A percentile compares a stretch with the other conserved stretches of the same genome.
Evolutionary conservation across 148 eudicot genomes (phyloP).

Genomic region (Cornus controversa): DNA sequence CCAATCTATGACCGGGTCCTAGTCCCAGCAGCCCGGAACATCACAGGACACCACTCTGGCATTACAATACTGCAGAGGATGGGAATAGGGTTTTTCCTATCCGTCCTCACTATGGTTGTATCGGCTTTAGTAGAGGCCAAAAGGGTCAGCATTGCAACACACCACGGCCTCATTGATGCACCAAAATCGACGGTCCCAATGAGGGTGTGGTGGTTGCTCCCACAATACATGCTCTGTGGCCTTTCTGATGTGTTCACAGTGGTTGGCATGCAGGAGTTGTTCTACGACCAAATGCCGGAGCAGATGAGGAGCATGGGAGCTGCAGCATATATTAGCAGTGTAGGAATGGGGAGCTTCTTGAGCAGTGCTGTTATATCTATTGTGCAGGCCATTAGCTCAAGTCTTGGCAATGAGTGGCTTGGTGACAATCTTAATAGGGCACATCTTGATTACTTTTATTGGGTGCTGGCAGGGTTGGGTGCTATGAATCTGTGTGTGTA

Average conservation of each 20-base stretch:
- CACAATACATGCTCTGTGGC: conserved; percentile 57
- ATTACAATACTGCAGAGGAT: conserved; percentile 60
- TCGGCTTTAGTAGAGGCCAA: conserved; percentile 57
- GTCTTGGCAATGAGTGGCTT: conserved; percentile 45
- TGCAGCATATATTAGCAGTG: conserved; percentile 47
- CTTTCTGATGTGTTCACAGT: conserved; percentile 48
- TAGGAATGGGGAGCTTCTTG: conserved; percentile 59
- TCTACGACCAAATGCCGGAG: conserved; percentile 77
- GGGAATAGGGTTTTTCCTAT: conserved; percentile 44
- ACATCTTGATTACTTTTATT: conserved; percentile 51
- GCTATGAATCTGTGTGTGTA: conserved; percentile 40
- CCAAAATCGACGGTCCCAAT: conserved; percentile 51
- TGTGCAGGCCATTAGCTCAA: conserved; percentile 42
- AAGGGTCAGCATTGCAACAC: conserved; percentile 35
- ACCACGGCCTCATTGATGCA: conserved; percentile 30
- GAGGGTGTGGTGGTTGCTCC: conserved; percentile 56
- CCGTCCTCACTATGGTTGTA: conserved; percentile 40
- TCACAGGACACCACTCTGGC: conserved; percentile 51
- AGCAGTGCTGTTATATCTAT: conserved; percentile 45
- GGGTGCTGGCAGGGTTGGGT: conserved; percentile 58
- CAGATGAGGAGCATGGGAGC: conserved; percentile 74
- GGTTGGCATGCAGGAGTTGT: conserved; percentile 76
- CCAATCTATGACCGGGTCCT: conserved; percentile 52
- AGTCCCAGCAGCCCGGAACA: conserved; percentile 31
- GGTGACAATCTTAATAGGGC: conserved; percentile 47